Conservation (phyloP, 805 yeast species). For the Schwanniomyces vanrijiae region DNA sequence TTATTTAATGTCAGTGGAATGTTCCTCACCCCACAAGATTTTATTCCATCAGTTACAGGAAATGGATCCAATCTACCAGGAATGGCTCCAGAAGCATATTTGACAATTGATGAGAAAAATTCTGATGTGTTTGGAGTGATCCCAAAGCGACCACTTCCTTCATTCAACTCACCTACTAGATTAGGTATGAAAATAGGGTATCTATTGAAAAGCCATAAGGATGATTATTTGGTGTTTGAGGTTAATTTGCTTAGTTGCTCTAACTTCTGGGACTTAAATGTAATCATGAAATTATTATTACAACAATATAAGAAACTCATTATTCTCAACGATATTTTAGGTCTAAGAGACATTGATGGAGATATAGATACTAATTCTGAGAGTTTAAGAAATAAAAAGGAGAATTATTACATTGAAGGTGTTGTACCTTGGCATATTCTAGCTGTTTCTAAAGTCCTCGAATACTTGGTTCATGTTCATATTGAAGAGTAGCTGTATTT, state of each 20-base stretch:
- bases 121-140: slow-evolving; percentile 57
- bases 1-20: slow-evolving; percentile 31
- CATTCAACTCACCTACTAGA: slow-evolving; percentile 69
- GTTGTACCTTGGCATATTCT: slow-evolving; percentile 73
- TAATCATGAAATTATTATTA: slow-evolving; percentile 54
- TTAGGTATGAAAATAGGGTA: slow-evolving; percentile 73
- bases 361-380: slow-evolving; percentile 7
- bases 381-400: not conserved
- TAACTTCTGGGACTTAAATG: slow-evolving; percentile 56
- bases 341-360: slow-evolving; percentile 23
- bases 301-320: slow-evolving; percentile 62
- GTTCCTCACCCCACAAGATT: slow-evolving; percentile 33
- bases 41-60: slow-evolving; percentile 7
- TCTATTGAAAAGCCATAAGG: slow-evolving; percentile 43
- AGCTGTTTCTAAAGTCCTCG: slow-evolving; percentile 64
- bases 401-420: slow-evolving; percentile 17
- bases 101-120: slow-evolving; percentile 46
- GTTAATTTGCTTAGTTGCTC: slow-evolving; percentile 74
- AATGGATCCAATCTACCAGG: not conserved
- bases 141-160: slow-evolving; percentile 60
- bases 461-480: slow-evolving; percentile 56
- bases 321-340: slow-evolving; percentile 39
- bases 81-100: slow-evolving; percentile 12
- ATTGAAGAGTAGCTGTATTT: slow-evolving; percentile 34
- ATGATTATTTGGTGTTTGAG: slow-evolving; percentile 47